Evolutionary conservation across 225 moss, liverwort and hornwort genomes (phyloP).

Genomic region (Sphagnum contortum): DNA sequence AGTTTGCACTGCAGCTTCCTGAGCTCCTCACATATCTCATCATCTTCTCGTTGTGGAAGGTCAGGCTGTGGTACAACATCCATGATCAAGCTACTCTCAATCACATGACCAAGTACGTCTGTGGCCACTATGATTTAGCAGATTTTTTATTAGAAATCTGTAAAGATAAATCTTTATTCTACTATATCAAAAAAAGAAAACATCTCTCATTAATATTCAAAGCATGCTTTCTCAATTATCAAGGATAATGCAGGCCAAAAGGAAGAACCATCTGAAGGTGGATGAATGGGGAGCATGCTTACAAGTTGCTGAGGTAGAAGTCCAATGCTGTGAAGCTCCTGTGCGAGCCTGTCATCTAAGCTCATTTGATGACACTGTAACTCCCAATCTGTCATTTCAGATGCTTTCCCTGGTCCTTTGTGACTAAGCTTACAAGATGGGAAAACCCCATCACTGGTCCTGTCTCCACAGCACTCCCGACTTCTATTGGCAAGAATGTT

Average conservation of each 20-base stretch:
- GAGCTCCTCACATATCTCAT: constrained; percentile 71
- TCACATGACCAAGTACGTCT: too few relatives aligned
- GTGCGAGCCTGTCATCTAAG: constrained; percentile 65
- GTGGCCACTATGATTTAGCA: too few relatives aligned
- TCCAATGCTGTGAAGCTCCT: constrained; percentile 80
- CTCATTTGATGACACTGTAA: constrained; percentile 69
- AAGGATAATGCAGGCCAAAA: too few relatives aligned
- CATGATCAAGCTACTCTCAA: background rate
- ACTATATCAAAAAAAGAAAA: too few relatives aligned
- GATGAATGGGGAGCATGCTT: constrained; percentile 4
- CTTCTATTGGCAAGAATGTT: constrained; percentile 40
- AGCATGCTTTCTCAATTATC: too few relatives aligned
- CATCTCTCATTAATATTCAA: too few relatives aligned
- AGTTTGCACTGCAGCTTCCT: constrained; percentile 51
- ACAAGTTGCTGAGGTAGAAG: constrained; percentile 64
- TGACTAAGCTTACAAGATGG: constrained; percentile 31
- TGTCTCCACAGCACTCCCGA: constrained; percentile 16
- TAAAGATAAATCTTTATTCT: too few relatives aligned
- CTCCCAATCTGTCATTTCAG: constrained; percentile 69
- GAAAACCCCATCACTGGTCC: constrained; percentile 29
- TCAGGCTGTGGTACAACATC: constrained; percentile 34
- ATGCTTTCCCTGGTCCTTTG: constrained; percentile 13
- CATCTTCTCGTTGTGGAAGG: constrained; percentile 57
- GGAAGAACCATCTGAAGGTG: too few relatives aligned
- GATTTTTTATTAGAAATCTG: too few relatives aligned